Base-by-base conservation (phyloP, 495 filamentous ascomycete species). In the Antarctomyces pellizariae region DNA sequence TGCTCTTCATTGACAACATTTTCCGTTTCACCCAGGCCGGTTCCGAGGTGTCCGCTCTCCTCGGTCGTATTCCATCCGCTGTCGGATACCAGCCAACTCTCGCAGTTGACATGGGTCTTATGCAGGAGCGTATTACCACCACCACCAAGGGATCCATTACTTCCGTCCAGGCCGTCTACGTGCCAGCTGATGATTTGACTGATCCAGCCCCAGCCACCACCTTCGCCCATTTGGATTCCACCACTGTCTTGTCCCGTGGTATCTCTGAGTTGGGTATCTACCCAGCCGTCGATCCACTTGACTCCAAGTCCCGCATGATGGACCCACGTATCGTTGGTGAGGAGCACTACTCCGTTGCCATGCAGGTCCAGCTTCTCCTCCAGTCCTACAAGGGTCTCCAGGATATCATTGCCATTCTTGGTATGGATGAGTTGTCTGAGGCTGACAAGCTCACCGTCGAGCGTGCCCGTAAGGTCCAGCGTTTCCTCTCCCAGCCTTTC, bases 241-340 rank as follows among this genome's bases (percentile, higher is more conserved):
- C 86, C 60, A 97, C 89, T 70, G 86, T 97, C 47, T 62, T 97
- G 67, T 97, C 86, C 43, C 86, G 86, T 75, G 89, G 86, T 80
- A 97, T 97, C 58, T 97, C 86, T 43, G 86, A 97, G 67, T 69
- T 97, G 71, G 86, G 86, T 77, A 97, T 95, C 71, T 97, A 97
- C 67, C 86, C 86, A 33, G 86, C 86, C 53, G 86, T 97, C 70
- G 86, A 97, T 48, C 86, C 86, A 51, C 79, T 97, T 24, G 86
- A 97, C 64, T 92, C 82, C 57, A 95, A 89, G 65, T 93, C 83
- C 43, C 82, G 86, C 71, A 92, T 97, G 80, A 66, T 97, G 50
- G 89, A 97, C 62, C 76, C 86, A 53, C 82, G 84, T 71, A 69
- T 97, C 44, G 77, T 97, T 46, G 86, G 86, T 52, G 62, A 95